Conservation (phyloP, 306 rosid genomes). For the Nissolia schottii region DNA sequence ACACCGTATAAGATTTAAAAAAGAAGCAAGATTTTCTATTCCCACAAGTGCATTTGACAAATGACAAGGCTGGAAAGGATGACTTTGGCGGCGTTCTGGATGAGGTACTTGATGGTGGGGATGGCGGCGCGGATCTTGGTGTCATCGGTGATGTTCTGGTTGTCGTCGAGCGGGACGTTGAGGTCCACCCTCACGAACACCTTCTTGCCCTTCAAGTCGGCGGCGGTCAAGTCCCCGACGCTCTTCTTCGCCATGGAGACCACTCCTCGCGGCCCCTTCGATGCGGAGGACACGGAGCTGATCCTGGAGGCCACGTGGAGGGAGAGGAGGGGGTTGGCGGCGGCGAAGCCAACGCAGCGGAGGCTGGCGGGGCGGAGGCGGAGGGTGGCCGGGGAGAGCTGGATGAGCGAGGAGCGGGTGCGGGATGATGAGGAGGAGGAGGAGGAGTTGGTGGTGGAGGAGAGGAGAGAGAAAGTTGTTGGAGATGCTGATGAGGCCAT, state of each 20-base stretch:
- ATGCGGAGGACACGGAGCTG: constrained; percentile 23
- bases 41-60: neutral
- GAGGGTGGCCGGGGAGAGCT: constrained; percentile 39
- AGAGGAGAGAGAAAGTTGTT: constrained; percentile 64
- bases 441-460: constrained; percentile 44
- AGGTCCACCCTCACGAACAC: constrained; percentile 90
- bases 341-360: constrained; percentile 67
- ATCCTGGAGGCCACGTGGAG: constrained; percentile 59
- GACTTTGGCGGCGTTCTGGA: constrained; percentile 84
- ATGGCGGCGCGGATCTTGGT: constrained; percentile 92
- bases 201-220: constrained; percentile 85
- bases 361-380: constrained; percentile 49
- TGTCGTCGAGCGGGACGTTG: constrained; percentile 90
- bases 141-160: constrained; percentile 88
- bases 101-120: constrained; percentile 87
- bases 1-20: neutral
- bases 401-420: constrained; percentile 47
- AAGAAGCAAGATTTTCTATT: neutral
- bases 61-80: constrained; percentile 89
- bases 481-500: constrained; percentile 82
- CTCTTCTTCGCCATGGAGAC: constrained; percentile 91
- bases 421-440: constrained; percentile 32
- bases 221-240: constrained; percentile 63
- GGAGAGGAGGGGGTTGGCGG: constrained; percentile 68
- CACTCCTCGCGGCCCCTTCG: constrained; percentile 48